Evolutionary conservation across 768 basidiomycete genomes (phyloP).

Genomic region (Suillus subalutaceus): DNA sequence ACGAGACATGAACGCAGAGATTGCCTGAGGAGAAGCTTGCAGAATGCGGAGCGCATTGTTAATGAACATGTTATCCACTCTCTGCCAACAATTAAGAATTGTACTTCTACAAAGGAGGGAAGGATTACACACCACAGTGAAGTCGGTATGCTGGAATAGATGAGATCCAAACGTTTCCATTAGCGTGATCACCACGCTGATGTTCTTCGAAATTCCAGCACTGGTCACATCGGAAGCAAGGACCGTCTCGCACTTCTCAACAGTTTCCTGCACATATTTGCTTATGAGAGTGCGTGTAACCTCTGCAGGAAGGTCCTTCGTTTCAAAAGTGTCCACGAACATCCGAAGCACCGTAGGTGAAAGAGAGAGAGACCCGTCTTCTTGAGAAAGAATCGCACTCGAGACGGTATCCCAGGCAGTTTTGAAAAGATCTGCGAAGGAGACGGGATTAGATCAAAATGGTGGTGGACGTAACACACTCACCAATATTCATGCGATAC

Average conservation of each 20-base stretch:
- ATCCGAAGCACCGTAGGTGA: conserved; percentile 3
- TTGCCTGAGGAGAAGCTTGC: conserved; percentile 34
- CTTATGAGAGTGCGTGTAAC: conserved; percentile 17
- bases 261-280: conserved; percentile 19
- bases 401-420: conserved; percentile 50
- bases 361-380: conserved; percentile 3
- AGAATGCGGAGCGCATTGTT: conserved; percentile 44
- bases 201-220: conserved; percentile 17
- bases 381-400: conserved; percentile 16
- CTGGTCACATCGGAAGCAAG: conserved; percentile 16
- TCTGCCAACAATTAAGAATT: conserved; percentile 33
- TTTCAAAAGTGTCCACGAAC: conserved; percentile 1
- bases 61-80: conserved; percentile 47
- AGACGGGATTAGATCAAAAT: not conserved
- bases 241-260: conserved; percentile 35
- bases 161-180: conserved; percentile 54
- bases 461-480: conserved; percentile 12
- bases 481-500: conserved; percentile 30
- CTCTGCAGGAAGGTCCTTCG: conserved; percentile 49
- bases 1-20: conserved; percentile 23
- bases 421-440: conserved; percentile 45
- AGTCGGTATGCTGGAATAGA: conserved; percentile 47
- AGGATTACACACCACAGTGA: conserved; percentile 46
- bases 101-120: not conserved
- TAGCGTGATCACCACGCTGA: conserved; percentile 42